These are phyloP conservation scores for Penicillium samsonianum DNA, from an alignment of 495 filamentous ascomycete species.

Conservation along the genomic window DNA sequence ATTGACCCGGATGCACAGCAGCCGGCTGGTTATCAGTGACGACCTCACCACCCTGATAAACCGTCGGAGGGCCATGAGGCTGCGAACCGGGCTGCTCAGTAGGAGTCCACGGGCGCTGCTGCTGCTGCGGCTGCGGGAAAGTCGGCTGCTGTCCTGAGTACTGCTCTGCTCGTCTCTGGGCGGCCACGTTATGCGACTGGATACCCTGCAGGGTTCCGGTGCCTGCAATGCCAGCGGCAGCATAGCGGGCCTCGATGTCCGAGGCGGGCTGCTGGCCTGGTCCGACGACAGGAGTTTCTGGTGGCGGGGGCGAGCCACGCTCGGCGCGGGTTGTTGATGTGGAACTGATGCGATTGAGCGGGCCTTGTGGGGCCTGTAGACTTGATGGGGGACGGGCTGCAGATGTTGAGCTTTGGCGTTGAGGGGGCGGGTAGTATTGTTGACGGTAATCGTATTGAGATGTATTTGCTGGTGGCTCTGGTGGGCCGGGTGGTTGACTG, in stretches of 20 bases:
- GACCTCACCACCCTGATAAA: slow-evolving; percentile 80
- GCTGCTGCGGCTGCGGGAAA: slow-evolving; percentile 46
- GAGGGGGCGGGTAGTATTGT: slow-evolving; percentile 66
- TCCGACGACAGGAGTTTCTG: slow-evolving; percentile 87
- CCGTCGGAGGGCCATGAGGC: slow-evolving; percentile 88
- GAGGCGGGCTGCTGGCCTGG: slow-evolving; percentile 67
- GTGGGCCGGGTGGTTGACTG: slow-evolving; percentile 14
- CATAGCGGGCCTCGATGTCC: slow-evolving; percentile 86
- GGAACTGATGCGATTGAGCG: slow-evolving; percentile 78
- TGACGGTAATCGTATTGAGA: slow-evolving; percentile 61
- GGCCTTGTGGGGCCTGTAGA: slow-evolving; percentile 39
- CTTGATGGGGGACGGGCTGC: slow-evolving; percentile 32
- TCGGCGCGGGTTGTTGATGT: slow-evolving; percentile 90
- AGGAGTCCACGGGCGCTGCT: slow-evolving; percentile 86
- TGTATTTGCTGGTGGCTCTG: slow-evolving; percentile 18
- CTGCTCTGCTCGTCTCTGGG: slow-evolving; percentile 71
- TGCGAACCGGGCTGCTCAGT: slow-evolving; percentile 87
- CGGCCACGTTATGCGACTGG: slow-evolving; percentile 81
- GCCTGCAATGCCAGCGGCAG: slow-evolving; percentile 83
- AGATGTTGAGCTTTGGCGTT: slow-evolving; percentile 31
- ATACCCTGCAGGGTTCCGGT: slow-evolving; percentile 76
- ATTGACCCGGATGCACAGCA: slow-evolving; percentile 12
- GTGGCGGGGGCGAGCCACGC: slow-evolving; percentile 90
- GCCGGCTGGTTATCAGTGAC: slow-evolving; percentile 41
- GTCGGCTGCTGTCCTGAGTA: slow-evolving; percentile 60